Evolutionary conservation across 2,329 filamentous ascomycete genomes (phyloP), one percentile per base, ranked within the genome.

Genomic region (Mycosphaerella arachidis): DNA sequence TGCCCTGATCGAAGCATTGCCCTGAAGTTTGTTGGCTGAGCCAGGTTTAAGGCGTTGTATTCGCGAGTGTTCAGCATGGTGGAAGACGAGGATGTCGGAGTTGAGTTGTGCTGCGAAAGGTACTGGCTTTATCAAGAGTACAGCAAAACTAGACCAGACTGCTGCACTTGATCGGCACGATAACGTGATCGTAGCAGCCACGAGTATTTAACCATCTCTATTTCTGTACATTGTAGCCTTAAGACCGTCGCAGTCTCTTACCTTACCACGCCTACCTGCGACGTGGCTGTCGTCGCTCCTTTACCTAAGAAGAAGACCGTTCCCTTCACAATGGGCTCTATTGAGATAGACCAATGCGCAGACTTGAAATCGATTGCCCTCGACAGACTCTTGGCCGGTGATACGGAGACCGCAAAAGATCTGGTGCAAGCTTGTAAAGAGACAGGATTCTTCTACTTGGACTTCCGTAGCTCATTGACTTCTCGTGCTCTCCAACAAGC

Each of bases 381-480:
- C 20, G 56, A 29, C 30, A 33, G 27, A 16, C 48, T 57, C 29
- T 48, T 51, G 10, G 48, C 46, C 6, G 48, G 35, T 43, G 48
- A 57, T 29, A 33, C n/a, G 10, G 35, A 45, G 12, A 31, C 48
- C 4, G 48, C 12, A 9, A 57, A 58, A 18, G 35, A 56, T 16
- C 55, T 63, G 6, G 46, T 63, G 27, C 33, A 48, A 20, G 61
- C 61, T 35, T 57, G 48, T 45, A 54, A 55, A 40, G 51, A 55
- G 30, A 30, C 54, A 10, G 61, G 61, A 13, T 63, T 63, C 45
- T 63, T 63, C 58, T 63, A 63, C 45, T 58, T 63, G 8, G 61
- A 63, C 55, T 59, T 60, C 30, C 56, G 56, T 18, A 31, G 30
- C 29, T 27, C 29, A 8, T 13, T n/a, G 29, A 55, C 53, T 13